Evolutionary conservation across 192 early-diverging fungal genomes (phyloP).

Genomic region (Podila epicladia): DNA sequence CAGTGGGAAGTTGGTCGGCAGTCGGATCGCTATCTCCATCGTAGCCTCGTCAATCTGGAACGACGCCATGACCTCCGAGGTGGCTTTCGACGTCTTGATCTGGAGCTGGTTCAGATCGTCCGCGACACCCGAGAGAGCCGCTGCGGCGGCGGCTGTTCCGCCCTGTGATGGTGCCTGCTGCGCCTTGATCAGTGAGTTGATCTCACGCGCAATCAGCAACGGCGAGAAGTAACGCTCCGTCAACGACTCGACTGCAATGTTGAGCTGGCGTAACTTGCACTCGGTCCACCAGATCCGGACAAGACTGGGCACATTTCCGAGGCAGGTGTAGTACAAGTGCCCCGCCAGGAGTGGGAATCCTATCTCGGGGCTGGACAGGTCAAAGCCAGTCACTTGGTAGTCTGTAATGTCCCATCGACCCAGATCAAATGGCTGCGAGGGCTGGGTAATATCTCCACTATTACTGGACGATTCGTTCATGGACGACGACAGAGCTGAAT

Average conservation of each 20-base stretch:
- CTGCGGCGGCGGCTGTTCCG: conserved; percentile 39
- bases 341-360: conserved; percentile 74
- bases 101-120: conserved; percentile 59
- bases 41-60: conserved; percentile 84
- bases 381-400: conserved; percentile 69
- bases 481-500: conserved; percentile 25
- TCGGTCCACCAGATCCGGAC: conserved; percentile 84
- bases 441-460: conserved; percentile 11
- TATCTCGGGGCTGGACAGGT: conserved; percentile 49
- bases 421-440: conserved; percentile 68
- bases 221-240: conserved; percentile 79
- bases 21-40: conserved; percentile 76
- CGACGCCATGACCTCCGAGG: conserved; percentile 74
- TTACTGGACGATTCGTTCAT: conserved; percentile 45
- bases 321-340: conserved; percentile 74
- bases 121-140: conserved; percentile 37
- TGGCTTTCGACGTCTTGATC: conserved; percentile 68
- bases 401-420: conserved; percentile 72
- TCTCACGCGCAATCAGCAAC: conserved; percentile 67
- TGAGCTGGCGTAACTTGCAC: conserved; percentile 81
- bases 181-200: conserved; percentile 59
- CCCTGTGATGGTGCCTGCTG: conserved; percentile 55
- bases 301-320: conserved; percentile 73
- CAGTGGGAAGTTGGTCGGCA: conserved; percentile 78
- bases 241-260: conserved; percentile 75